Evolutionary conservation across 1,284 basidiomycete genomes (phyloP).

Genomic region (Bondarzewia mesenterica): DNA sequence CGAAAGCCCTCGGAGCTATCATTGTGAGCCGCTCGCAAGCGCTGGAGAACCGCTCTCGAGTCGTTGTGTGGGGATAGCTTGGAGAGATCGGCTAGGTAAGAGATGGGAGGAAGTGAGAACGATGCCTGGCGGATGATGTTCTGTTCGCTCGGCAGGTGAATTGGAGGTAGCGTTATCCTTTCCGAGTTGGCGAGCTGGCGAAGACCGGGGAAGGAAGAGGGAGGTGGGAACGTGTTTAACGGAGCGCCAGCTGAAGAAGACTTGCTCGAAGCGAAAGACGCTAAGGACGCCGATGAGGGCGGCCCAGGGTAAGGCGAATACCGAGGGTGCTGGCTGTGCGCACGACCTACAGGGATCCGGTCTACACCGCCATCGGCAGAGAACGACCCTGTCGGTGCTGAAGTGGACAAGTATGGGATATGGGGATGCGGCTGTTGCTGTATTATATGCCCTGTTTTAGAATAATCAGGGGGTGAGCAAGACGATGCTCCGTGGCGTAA

Average conservation of each 20-base stretch:
- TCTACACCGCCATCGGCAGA: conserved; percentile 9
- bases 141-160: conserved; percentile 25
- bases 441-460: background rate
- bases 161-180: conserved; percentile 44
- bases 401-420: conserved; percentile 3
- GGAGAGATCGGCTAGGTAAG: conserved; percentile 5
- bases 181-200: conserved; percentile 18
- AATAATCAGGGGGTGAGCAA: background rate
- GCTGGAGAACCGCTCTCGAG: conserved; percentile 10
- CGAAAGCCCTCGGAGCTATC: background rate
- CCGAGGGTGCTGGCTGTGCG: conserved; percentile 16
- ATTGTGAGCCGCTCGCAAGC: conserved; percentile 8
- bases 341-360: conserved; percentile 4
- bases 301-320: conserved; percentile 37
- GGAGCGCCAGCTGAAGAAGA: conserved; percentile 12
- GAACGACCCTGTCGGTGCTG: background rate
- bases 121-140: conserved; percentile 3
- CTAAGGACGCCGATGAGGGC: conserved; percentile 14
- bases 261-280: conserved; percentile 8
- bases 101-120: conserved; percentile 12
- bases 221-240: conserved; percentile 5
- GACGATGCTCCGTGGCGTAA: conserved; percentile 1
- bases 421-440: conserved; percentile 5
- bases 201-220: conserved; percentile 1
- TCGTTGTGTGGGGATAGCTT: conserved; percentile 2